A percentile compares a stretch with the other conserved stretches of the same genome.
phyloP scores from a whole-genome alignment of 2,329 filamentous ascomycete species.

The Fusarium sp. region DNA sequence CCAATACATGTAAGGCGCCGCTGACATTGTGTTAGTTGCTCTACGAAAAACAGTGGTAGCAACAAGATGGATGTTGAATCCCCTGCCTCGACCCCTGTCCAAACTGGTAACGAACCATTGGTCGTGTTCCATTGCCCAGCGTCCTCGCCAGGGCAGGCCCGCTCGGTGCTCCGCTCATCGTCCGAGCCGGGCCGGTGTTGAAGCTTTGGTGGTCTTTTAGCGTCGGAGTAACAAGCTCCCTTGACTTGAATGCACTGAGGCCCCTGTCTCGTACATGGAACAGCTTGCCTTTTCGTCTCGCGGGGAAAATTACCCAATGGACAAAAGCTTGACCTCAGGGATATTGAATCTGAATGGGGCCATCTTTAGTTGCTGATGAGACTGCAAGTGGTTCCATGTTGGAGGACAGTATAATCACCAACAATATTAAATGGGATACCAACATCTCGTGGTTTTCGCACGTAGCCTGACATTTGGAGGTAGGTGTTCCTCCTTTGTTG shows the following conservation, averaged over 20 bases:
- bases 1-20: slow-evolving; percentile 22
- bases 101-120: slow-evolving; percentile 25
- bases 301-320: slow-evolving; percentile 31
- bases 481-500: slow-evolving; percentile 4
- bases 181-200: slow-evolving; percentile 48
- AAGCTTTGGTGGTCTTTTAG: slow-evolving; percentile 28
- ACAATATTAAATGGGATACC: neutral
- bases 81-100: slow-evolving; percentile 29
- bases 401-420: neutral
- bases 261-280: slow-evolving; percentile 29
- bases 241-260: slow-evolving; percentile 34
- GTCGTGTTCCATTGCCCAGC: slow-evolving; percentile 28
- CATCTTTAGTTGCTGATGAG: slow-evolving; percentile 21
- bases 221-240: slow-evolving; percentile 34
- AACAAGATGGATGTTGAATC: slow-evolving; percentile 28
- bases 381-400: slow-evolving; percentile 11
- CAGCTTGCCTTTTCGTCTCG: slow-evolving; percentile 18
- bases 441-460: slow-evolving; percentile 1
- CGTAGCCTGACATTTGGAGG: slow-evolving; percentile 4
- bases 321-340: slow-evolving; percentile 13
- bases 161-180: slow-evolving; percentile 45
- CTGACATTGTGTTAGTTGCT: slow-evolving; percentile 17
- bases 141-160: slow-evolving; percentile 26
- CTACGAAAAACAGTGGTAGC: slow-evolving; percentile 27
- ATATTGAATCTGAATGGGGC: slow-evolving; percentile 8